These are phyloP conservation scores for Diospyros lotus DNA, from an alignment of 148 eudicot species.

Conservation along the genomic window DNA sequence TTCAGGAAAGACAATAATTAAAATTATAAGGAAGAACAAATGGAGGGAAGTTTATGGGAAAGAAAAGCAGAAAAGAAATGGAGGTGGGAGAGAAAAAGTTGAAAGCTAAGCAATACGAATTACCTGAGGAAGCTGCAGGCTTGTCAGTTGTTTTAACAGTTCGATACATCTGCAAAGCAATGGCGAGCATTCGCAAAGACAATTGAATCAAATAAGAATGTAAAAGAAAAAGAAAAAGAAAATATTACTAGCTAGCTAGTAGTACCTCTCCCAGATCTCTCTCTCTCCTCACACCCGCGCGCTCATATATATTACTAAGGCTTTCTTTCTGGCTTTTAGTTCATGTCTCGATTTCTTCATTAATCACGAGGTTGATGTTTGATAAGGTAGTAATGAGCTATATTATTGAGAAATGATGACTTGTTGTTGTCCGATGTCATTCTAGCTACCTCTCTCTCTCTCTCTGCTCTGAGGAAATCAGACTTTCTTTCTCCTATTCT, in stretches of 20 bases:
- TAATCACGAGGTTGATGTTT: constrained; percentile 49
- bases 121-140: constrained; percentile 59
- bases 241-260: neutral
- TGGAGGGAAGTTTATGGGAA: too few species aligned
- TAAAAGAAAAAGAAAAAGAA: neutral
- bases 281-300: neutral
- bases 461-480: constrained; percentile 18
- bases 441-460: constrained; percentile 18
- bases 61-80: neutral
- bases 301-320: too few species aligned
- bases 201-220: neutral
- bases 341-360: constrained; percentile 20
- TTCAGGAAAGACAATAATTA: too few species aligned
- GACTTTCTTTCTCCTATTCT: constrained; percentile 5
- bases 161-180: constrained; percentile 47
- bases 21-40: too few species aligned
- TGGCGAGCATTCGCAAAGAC: constrained; percentile 6
- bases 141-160: constrained; percentile 60
- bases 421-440: constrained; percentile 26
- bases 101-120: constrained; percentile 9
- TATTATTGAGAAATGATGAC: constrained; percentile 47
- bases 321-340: neutral
- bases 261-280: neutral
- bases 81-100: neutral
- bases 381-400: constrained; percentile 26